Evolutionary conservation across 179 eudicot species (phyloP).

Genomic region (Carnegiea gigantea): DNA sequence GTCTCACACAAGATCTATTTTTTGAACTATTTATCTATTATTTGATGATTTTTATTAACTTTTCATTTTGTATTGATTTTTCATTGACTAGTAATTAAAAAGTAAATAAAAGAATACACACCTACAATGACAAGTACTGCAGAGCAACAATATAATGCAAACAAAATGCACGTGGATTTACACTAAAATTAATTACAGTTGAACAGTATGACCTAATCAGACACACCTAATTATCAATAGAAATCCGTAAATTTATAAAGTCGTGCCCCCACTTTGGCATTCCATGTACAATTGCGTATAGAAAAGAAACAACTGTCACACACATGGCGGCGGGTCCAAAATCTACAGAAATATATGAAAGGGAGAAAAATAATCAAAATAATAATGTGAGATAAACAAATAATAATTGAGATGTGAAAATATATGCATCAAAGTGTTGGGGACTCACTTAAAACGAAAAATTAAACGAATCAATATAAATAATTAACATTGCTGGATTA

Average conservation of each 20-base stretch:
- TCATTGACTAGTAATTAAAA: too few relatives aligned
- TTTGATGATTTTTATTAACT: too few relatives aligned
- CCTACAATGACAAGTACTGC: too few relatives aligned
- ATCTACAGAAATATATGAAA: neutral
- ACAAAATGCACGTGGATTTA: too few relatives aligned
- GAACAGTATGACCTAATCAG: too few relatives aligned
- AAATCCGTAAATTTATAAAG: neutral
- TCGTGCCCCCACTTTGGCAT: neutral
- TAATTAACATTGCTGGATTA: neutral
- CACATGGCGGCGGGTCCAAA: slow-evolving; percentile 21
- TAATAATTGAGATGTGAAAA: slow-evolving; percentile 10
- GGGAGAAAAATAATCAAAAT: neutral
- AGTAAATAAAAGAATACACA: too few relatives aligned
- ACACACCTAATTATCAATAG: neutral
- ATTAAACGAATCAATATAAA: neutral
- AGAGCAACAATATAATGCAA: too few relatives aligned
- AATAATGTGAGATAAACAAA: neutral
- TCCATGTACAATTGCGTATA: neutral
- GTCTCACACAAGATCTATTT: too few relatives aligned
- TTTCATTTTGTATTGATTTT: too few relatives aligned
- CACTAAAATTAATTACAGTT: too few relatives aligned
- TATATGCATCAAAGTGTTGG: neutral
- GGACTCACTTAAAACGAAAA: neutral
- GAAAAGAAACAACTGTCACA: slow-evolving; percentile 14
- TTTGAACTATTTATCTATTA: too few relatives aligned